Evolutionary conservation across 768 basidiomycete genomes (phyloP).

Genomic region (Mycena albidolilacea): DNA sequence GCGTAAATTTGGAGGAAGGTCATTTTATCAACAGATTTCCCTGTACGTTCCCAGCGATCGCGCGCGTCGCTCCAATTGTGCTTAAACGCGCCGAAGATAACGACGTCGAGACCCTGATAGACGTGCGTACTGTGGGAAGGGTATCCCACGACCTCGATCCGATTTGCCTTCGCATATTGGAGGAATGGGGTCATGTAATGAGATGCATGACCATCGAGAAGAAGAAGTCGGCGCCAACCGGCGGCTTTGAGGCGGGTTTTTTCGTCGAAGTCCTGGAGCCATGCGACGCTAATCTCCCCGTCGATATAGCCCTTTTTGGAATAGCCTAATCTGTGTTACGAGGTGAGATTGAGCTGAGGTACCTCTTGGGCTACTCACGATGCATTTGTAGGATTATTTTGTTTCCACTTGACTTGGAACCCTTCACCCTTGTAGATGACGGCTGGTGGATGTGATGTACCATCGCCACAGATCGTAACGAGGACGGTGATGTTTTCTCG

Average conservation of each 20-base stretch:
- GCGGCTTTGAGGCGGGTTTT: conserved; percentile 53
- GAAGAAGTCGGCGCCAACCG: conserved; percentile 49
- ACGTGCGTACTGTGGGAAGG: conserved; percentile 56
- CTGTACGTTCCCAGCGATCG: conserved; percentile 38
- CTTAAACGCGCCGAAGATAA: conserved; percentile 38
- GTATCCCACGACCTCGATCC: conserved; percentile 61
- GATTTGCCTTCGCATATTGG: conserved; percentile 50
- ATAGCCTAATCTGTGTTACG: conserved; percentile 45
- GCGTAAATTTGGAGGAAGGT: conserved; percentile 45
- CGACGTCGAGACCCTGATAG: conserved; percentile 43
- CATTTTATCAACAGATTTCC: conserved; percentile 35
- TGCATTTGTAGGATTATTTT: conserved; percentile 51
- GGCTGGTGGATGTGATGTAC: conserved; percentile 52
- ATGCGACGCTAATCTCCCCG: conserved; percentile 53
- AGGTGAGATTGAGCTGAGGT: not conserved
- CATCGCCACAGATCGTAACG: conserved; percentile 56
- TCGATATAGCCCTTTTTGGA: conserved; percentile 56
- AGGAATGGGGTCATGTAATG: conserved; percentile 59
- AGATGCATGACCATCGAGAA: conserved; percentile 64
- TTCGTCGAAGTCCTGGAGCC: conserved; percentile 58
- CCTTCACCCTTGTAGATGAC: conserved; percentile 58
- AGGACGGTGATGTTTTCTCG: conserved; percentile 55
- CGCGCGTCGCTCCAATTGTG: conserved; percentile 33
- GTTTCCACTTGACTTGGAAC: conserved; percentile 53
- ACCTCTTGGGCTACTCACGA: not conserved